Evolutionary conservation across 2,329 filamentous ascomycete genomes (phyloP).

Genomic region (Pseudogymnoascus sp.): DNA sequence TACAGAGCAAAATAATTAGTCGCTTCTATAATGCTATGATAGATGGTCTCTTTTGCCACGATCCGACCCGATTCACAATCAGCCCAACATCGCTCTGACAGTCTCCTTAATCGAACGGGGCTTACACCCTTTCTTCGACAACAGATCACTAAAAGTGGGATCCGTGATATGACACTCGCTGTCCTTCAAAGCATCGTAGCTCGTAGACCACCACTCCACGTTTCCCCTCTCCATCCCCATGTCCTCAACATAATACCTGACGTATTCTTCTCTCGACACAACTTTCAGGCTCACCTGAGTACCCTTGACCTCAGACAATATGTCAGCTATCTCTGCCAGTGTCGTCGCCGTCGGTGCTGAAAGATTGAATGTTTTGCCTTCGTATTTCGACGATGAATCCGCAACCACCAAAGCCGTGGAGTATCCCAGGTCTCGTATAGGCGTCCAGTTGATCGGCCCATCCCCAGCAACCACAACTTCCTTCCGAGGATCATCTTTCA

Average conservation of each 20-base stretch:
- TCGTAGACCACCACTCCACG: slow-evolving; percentile 21
- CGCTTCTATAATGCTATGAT: background rate
- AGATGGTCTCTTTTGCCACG: background rate
- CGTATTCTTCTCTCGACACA: slow-evolving; percentile 18
- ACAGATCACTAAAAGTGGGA: slow-evolving; percentile 16
- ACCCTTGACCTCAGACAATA: slow-evolving; percentile 14
- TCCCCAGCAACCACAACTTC: slow-evolving; percentile 22
- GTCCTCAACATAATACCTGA: slow-evolving; percentile 16
- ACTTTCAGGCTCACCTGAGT: slow-evolving; percentile 14
- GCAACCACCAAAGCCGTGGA: slow-evolving; percentile 18
- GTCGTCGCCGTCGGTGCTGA: slow-evolving; percentile 9
- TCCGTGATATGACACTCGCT: slow-evolving; percentile 19
- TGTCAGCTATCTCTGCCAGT: slow-evolving; percentile 17
- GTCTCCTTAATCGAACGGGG: slow-evolving; percentile 17
- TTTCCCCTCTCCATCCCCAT: slow-evolving; percentile 13
- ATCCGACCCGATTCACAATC: background rate
- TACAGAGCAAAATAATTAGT: background rate
- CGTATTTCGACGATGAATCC: slow-evolving; percentile 13
- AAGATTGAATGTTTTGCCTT: slow-evolving; percentile 17
- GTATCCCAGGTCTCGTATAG: slow-evolving; percentile 20
- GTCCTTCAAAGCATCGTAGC: slow-evolving; percentile 17
- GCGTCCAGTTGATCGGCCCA: slow-evolving; percentile 20
- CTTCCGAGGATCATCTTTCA: slow-evolving; percentile 14
- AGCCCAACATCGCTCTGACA: slow-evolving; percentile 16
- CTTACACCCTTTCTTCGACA: slow-evolving; percentile 12